Base-by-base conservation (phyloP, 805 yeast genomes). In the Cyberlindnera mississippiensis region DNA sequence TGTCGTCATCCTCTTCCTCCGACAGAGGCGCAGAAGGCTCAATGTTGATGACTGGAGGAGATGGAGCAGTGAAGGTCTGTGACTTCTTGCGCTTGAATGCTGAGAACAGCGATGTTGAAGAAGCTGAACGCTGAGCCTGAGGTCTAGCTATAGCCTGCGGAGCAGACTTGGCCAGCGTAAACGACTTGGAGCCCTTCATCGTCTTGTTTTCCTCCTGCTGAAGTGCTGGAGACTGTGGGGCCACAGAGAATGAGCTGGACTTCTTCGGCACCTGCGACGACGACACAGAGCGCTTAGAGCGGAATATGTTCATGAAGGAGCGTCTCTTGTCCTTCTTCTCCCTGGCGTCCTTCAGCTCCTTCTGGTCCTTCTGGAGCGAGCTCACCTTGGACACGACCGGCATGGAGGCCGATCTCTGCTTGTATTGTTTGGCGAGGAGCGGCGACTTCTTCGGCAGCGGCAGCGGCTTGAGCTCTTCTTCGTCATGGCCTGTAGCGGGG, bases 361-460 rank as follows among this genome's bases (percentile, higher is more conserved):
- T 26, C 24, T 20, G 24, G 6, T 20, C 24, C 9, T 20, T 20
- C 24, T 20, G 24, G 8, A 9, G 9, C 8, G 24, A 20, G 24
- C 9, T 20, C 14, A 27, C 29, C 6, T 13, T 13, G 7, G 37
- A 18, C 8, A 53, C 39, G 4, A 48, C 51, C 11, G 60, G 59
- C 44, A 56, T 43, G 13, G 58, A 55, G 6, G 51, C 28, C 3
- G 59, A 51, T 45, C 59, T 49, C 39, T 50, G 42, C n/a, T 41
- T 35, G 40, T 47, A 55, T 37, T 42, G 50, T 27, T 41, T 37
- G 8, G 49, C 34, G 30, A 36, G 33, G 27, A 16, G 41, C 27
- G 27, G 33, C 2, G 32, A 24, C 9, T 43, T 40, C 38, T 48
- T 51, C 4, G 47, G 48, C 13, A 49, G n/a, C 4, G 44, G 45